Conservation (phyloP, 148 eudicot species). For the Chenopodium berlandieri region DNA sequence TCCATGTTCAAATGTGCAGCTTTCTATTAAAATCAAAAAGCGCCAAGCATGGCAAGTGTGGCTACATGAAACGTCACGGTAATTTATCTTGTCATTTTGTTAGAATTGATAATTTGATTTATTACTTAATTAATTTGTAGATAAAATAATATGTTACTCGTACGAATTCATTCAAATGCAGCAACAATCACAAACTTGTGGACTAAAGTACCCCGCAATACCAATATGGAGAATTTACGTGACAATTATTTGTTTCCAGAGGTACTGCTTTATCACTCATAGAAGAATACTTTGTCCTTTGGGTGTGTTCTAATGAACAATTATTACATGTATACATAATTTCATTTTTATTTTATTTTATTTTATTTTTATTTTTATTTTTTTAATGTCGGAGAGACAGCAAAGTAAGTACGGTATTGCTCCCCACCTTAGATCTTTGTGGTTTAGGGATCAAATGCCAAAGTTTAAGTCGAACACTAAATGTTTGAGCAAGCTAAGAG, state of each 20-base stretch:
- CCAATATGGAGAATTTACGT: conserved; percentile 63
- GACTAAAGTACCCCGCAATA: conserved; percentile 60
- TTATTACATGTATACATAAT: no score
- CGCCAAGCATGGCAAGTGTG: not conserved
- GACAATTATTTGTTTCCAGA: conserved; percentile 72
- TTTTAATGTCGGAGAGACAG: no score
- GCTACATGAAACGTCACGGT: conserved; percentile 11
- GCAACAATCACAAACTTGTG: conserved; percentile 18
- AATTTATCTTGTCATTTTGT: not conserved
- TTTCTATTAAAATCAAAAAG: not conserved
- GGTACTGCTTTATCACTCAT: conserved; percentile 22
- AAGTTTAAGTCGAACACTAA: no score
- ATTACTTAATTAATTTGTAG: no score
- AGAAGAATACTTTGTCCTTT: not conserved
- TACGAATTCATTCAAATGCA: not conserved
- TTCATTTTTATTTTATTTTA: no score
- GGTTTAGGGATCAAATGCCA: no score
- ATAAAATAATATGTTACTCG: not conserved
- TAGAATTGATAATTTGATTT: no score
- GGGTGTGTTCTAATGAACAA: no score
- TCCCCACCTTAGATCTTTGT: no score
- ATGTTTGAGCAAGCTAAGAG: no score
- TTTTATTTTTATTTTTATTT: no score
- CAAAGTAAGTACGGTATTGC: no score
- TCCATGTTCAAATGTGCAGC: not conserved